phyloP scores from a whole-genome alignment of 495 filamentous ascomycete genomes.

The Penicillium cataractarum region DNA sequence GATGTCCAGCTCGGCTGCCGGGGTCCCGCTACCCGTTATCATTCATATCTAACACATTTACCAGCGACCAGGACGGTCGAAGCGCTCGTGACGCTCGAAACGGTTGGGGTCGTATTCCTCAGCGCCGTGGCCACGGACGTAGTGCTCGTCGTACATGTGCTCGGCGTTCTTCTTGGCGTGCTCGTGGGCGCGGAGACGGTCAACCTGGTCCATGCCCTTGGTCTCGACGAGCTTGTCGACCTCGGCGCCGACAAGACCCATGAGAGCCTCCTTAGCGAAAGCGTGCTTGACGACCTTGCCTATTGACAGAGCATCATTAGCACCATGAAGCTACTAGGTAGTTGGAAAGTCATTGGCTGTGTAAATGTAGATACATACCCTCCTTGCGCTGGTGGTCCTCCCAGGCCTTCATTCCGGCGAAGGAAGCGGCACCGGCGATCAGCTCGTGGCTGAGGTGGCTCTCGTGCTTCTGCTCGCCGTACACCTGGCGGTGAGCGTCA shows the following conservation, averaged over 20 bases:
- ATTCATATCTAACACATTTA: constrained; percentile 11
- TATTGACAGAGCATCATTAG: constrained; percentile 27
- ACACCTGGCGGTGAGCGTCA: constrained; percentile 63
- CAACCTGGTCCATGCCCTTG: constrained; percentile 72
- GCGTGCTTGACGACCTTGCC: constrained; percentile 71
- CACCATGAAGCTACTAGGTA: not conserved
- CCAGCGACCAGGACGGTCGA: constrained; percentile 27
- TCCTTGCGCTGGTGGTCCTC: constrained; percentile 75
- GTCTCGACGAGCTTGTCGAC: constrained; percentile 80
- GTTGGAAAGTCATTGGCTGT: not conserved
- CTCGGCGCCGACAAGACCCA: constrained; percentile 70
- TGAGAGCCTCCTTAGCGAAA: constrained; percentile 78
- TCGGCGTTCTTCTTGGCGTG: constrained; percentile 68
- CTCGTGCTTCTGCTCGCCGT: constrained; percentile 57
- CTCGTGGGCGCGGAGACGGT: constrained; percentile 66
- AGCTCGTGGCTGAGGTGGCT: constrained; percentile 72
- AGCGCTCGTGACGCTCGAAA: constrained; percentile 38
- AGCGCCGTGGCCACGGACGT: constrained; percentile 44
- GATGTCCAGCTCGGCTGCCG: not conserved
- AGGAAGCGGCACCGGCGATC: constrained; percentile 74
- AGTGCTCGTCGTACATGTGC: constrained; percentile 66
- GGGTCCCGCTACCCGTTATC: not conserved
- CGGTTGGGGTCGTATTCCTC: constrained; percentile 49
- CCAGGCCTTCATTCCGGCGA: constrained; percentile 79
- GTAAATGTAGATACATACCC: constrained; percentile 48